Evolutionary conservation across 139 green algal genomes (phyloP).

Genomic region (Diplosphaera chodatii): DNA sequence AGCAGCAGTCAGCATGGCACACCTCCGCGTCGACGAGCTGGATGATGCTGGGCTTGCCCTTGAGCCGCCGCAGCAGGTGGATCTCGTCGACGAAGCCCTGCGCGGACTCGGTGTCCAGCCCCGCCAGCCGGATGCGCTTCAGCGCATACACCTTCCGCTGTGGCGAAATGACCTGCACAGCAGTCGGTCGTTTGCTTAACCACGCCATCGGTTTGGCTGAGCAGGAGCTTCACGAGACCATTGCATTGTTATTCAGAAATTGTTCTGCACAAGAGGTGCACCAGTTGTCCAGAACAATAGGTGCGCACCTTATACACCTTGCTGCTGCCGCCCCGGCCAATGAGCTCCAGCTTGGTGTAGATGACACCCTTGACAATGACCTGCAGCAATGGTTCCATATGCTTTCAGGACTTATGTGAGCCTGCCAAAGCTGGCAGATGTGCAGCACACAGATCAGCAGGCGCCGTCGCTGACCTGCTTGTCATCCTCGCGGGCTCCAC

Average conservation of each 20-base stretch:
- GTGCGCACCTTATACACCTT: constrained; percentile 88
- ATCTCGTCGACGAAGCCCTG: constrained; percentile 95
- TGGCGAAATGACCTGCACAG: constrained; percentile 77
- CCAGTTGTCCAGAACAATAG: too few species aligned
- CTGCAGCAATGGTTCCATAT: too few species aligned
- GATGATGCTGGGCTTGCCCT: constrained; percentile 87
- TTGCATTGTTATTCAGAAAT: too few species aligned
- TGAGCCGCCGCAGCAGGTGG: constrained; percentile 72
- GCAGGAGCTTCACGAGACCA: too few species aligned
- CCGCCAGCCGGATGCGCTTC: constrained; percentile 86
- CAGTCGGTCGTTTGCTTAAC: too few species aligned
- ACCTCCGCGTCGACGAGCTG: constrained; percentile 86
- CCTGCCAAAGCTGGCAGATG: too few species aligned
- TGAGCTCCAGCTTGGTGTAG: constrained; percentile 92
- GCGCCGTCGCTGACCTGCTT: constrained; percentile 55
- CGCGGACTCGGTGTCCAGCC: constrained; percentile 61
- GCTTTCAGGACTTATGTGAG: too few species aligned
- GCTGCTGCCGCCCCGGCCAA: constrained; percentile 85
- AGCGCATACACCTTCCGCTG: constrained; percentile 89
- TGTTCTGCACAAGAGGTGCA: too few species aligned
- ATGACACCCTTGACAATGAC: constrained; percentile 58
- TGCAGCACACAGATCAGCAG: too few species aligned
- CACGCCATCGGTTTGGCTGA: too few species aligned
- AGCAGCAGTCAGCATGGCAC: too few species aligned
- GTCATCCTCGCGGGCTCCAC: constrained; percentile 63